These are phyloP conservation scores for Lolium multiflorum DNA, from an alignment of 176 grass and related monocot species.

Conservation along the genomic window DNA sequence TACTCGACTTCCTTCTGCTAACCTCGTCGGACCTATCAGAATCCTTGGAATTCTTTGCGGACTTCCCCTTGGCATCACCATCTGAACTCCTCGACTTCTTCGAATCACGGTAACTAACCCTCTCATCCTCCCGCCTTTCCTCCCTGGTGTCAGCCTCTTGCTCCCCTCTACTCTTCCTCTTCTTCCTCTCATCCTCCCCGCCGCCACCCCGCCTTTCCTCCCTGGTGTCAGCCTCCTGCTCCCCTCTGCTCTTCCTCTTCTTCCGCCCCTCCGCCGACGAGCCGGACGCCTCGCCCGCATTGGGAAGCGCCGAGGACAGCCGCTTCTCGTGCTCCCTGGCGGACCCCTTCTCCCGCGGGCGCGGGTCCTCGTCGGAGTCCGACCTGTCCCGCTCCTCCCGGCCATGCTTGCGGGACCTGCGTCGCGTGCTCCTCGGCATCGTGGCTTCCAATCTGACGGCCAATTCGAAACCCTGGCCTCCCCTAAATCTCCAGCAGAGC, in stretches of 20 bases:
- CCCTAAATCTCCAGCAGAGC: neutral
- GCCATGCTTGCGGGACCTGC: slow-evolving; percentile 35
- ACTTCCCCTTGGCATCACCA: slow-evolving; percentile 15
- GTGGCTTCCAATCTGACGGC: neutral
- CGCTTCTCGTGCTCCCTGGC: slow-evolving; percentile 9
- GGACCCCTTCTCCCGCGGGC: neutral
- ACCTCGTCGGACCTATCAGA: slow-evolving; percentile 15
- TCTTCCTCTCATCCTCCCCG: neutral
- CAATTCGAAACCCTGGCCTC: neutral
- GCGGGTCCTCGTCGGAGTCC: slow-evolving; percentile 32
- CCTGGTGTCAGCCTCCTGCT: neutral
- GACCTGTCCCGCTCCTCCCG: slow-evolving; percentile 39
- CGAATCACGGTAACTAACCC: neutral
- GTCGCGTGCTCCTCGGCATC: slow-evolving; percentile 45
- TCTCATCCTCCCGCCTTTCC: slow-evolving; percentile 7
- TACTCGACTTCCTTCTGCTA: slow-evolving; percentile 18
- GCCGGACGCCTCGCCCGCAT: neutral
- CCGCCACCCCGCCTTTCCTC: neutral
- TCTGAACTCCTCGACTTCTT: slow-evolving; percentile 27
- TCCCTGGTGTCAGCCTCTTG: neutral
- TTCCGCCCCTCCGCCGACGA: slow-evolving; percentile 2
- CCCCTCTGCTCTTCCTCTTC: slow-evolving; percentile 40
- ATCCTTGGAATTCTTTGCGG: slow-evolving; percentile 17
- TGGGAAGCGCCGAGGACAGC: neutral
- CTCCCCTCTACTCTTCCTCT: slow-evolving; percentile 32